Conservation (phyloP, 768 basidiomycete genomes). For the Xerocomus spinulosus region DNA sequence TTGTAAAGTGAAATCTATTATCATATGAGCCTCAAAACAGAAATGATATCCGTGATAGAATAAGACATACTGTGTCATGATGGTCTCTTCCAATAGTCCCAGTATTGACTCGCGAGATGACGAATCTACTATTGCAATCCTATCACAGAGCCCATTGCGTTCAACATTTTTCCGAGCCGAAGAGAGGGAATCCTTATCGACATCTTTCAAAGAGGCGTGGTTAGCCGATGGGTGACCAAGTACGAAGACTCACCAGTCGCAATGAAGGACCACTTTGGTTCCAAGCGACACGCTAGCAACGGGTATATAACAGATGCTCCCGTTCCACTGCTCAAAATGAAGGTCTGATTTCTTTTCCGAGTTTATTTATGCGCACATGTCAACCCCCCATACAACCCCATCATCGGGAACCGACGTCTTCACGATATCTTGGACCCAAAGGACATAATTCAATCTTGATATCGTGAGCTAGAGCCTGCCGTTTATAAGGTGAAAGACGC, state of each 20-base stretch:
- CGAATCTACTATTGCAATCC: conserved; percentile 46
- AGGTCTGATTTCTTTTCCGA: neutral
- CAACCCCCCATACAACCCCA: conserved; percentile 48
- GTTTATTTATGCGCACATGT: conserved; percentile 52
- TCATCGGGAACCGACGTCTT: conserved; percentile 24
- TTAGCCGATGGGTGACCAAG: too few species aligned
- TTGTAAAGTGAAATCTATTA: conserved; percentile 65
- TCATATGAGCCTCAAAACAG: neutral
- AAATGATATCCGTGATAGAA: too few species aligned
- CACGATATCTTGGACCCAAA: conserved; percentile 78
- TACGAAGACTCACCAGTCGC: conserved; percentile 56
- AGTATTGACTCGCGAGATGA: conserved; percentile 42
- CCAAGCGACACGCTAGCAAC: conserved; percentile 57
- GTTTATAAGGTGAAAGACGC: neutral
- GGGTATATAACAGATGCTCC: conserved; percentile 91
- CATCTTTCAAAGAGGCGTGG: conserved; percentile 57
- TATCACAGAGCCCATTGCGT: conserved; percentile 48
- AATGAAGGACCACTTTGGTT: conserved; percentile 52
- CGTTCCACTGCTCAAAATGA: conserved; percentile 58
- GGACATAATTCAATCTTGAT: conserved; percentile 75
- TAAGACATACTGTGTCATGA: conserved; percentile 3
- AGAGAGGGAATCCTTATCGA: conserved; percentile 58
- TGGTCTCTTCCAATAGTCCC: conserved; percentile 16
- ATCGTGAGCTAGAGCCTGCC: neutral
- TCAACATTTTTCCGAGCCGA: conserved; percentile 56